phyloP scores from a whole-genome alignment of 129 eudicot genomes.

The Escallonia rubra region DNA sequence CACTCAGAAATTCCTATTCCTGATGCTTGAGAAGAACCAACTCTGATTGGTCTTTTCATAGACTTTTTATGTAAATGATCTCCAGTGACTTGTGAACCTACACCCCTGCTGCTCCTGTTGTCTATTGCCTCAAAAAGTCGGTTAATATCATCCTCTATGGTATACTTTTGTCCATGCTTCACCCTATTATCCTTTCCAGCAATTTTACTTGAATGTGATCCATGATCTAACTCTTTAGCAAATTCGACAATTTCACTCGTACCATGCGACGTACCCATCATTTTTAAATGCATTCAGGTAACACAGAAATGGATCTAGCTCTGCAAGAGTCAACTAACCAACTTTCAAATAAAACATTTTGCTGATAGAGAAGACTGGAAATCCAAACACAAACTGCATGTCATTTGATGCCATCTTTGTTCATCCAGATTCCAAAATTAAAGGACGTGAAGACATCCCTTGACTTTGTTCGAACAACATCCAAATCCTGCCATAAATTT shows the following conservation, averaged over 20 bases:
- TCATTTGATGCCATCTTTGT: not conserved
- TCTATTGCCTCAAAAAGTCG: conserved; percentile 67
- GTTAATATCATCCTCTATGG: conserved; percentile 75
- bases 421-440: conserved; percentile 5
- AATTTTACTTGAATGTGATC: conserved; percentile 11
- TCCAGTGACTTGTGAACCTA: conserved; percentile 25
- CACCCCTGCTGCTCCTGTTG: conserved; percentile 40
- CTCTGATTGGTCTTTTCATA: conserved; percentile 70
- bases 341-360: conserved; percentile 16
- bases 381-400: not conserved
- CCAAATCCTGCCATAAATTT: conserved; percentile 5
- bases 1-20: conserved; percentile 70
- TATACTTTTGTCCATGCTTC: conserved; percentile 29
- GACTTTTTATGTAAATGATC: conserved; percentile 44
- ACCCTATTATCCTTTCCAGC: conserved; percentile 15
- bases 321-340: conserved; percentile 13
- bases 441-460: not conserved
- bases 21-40: conserved; percentile 36
- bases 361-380: conserved; percentile 5
- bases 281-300: conserved; percentile 1
- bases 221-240: conserved; percentile 29
- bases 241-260: conserved; percentile 59
- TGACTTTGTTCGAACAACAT: conserved; percentile 4
- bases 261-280: conserved; percentile 36
- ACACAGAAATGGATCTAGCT: not conserved